Evolutionary conservation across 495 filamentous ascomycete species (phyloP), one percentile per base, ranked within the genome.

Genomic region (Aspergillus bridgeri): DNA sequence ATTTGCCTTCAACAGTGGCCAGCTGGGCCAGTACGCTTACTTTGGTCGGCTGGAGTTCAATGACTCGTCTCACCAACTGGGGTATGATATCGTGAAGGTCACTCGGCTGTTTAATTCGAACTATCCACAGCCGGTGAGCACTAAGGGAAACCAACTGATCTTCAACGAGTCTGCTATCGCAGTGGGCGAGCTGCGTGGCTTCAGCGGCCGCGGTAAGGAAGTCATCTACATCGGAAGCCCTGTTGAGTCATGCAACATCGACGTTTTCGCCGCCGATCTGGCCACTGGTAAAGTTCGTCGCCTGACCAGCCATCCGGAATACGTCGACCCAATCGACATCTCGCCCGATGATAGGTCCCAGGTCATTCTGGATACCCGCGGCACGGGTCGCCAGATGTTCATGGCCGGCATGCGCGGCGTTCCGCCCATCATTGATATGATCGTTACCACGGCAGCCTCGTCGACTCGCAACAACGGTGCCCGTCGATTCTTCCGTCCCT

Each of bases 21-120:
- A 61, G n/a, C 25, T 62, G 6, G 56, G 44, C 19, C 20, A 67
- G 27, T 50, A 59, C n/a, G 44, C 56, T 2, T 69, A 63, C 25
- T 69, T 63, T 24, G 59, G 59, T 9, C 51, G 63, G 13, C 51
- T 69, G 45, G 27, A 62, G 19, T 69, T 69, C 51, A 69, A 69
- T 17, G 43, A 54, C 6, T 50, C 44, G 1, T 63, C 66, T 2
- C 45, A 24, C 21, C 51, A 48, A 6, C 52, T 63, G 6, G 61
- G 63, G 43, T 69, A 69, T 42, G 66, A 69, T 24, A 22, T 69
- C 1, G 63, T 69, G 8, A 53, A 64, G 18, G 61, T 63, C 5
- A 66, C 56, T 23, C 15, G 19, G 44, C 18, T 59, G 42, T 55
- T 46, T 17, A 19, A 24, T 13, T 5, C 53, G 0, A 23, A 17